Conservation (phyloP, 2,329 filamentous ascomycete genomes). For the Venturia nashicola region DNA sequence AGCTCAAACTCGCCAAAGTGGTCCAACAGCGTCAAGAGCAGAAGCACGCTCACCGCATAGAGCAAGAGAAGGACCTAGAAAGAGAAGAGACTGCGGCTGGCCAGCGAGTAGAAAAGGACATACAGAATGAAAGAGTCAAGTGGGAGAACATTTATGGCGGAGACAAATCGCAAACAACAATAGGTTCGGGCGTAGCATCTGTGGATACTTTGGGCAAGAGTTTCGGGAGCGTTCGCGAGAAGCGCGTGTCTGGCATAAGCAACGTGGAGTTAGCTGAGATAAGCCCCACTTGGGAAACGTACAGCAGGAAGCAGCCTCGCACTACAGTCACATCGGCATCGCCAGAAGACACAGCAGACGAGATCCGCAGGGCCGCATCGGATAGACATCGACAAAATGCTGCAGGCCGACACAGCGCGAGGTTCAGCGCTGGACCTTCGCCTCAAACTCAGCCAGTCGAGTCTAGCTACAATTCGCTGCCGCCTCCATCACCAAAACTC, state of each 20-base stretch:
- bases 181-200: slow-evolving; percentile 39
- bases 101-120: slow-evolving; percentile 50
- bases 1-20: slow-evolving; percentile 76
- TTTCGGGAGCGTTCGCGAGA: slow-evolving; percentile 21
- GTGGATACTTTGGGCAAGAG: slow-evolving; percentile 21
- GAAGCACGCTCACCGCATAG: slow-evolving; percentile 30
- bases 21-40: slow-evolving; percentile 44
- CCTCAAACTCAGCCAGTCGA: background rate
- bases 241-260: slow-evolving; percentile 29
- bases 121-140: slow-evolving; percentile 46
- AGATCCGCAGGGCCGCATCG: background rate
- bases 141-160: slow-evolving; percentile 75
- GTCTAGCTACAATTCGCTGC: background rate
- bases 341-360: background rate
- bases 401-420: background rate
- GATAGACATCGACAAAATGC: background rate
- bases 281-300: slow-evolving; percentile 12
- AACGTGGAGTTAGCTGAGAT: slow-evolving; percentile 45
- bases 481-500: slow-evolving; percentile 38
- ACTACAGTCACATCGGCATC: background rate
- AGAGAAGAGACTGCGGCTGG: slow-evolving; percentile 60
- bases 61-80: slow-evolving; percentile 46
- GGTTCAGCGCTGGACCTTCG: background rate
- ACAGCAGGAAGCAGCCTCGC: background rate
- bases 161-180: slow-evolving; percentile 30